phyloP scores from a whole-genome alignment of 345 rosid species.

The Populus deltoides region DNA sequence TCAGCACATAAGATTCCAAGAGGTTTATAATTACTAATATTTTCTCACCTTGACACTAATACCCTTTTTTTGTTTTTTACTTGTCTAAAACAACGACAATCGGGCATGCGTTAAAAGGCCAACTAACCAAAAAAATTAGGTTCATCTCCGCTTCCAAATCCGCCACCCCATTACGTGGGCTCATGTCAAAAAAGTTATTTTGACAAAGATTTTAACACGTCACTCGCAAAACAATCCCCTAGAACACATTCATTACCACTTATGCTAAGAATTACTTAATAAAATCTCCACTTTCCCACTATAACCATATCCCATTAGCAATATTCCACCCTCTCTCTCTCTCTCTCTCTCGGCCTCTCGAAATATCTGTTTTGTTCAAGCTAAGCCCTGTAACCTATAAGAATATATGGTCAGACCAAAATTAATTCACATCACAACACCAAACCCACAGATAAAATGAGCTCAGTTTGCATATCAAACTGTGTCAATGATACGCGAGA shows the following conservation, averaged over 20 bases:
- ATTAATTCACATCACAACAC: background rate
- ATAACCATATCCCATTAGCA: background rate
- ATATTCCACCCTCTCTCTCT: background rate
- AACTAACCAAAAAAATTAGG: background rate
- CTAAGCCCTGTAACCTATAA: slow-evolving; percentile 34
- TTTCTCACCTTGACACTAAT: no score
- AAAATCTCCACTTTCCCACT: slow-evolving; percentile 5
- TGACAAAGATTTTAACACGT: background rate
- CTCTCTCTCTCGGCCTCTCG: background rate
- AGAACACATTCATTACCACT: slow-evolving; percentile 27
- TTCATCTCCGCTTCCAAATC: background rate
- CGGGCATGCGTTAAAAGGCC: background rate
- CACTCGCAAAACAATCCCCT: background rate
- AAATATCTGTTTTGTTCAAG: slow-evolving; percentile 49
- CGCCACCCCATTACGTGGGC: background rate
- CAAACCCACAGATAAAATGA: slow-evolving; percentile 33
- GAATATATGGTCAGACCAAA: slow-evolving; percentile 17
- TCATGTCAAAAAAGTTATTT: background rate
- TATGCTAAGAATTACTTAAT: slow-evolving; percentile 29
- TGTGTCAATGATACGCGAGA: slow-evolving; percentile 70
- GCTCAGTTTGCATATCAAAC: slow-evolving; percentile 69
- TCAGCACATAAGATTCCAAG: no score
- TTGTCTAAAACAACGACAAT: background rate
- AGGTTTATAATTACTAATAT: no score
- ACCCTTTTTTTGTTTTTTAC: no score